Evolutionary conservation across 345 rosid species (phyloP).

Genomic region (Citrus mangshanensis): DNA sequence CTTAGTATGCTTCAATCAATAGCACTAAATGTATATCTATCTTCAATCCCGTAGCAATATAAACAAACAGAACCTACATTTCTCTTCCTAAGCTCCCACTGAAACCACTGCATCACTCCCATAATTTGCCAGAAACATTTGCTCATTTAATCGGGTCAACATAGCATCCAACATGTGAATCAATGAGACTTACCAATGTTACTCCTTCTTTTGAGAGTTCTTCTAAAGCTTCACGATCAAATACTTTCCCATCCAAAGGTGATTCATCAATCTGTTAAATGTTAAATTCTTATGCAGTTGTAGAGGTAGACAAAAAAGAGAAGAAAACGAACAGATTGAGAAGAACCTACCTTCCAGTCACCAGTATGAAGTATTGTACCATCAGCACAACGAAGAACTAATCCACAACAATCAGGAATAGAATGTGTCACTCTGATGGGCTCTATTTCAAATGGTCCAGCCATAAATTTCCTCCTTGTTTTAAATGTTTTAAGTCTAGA

Average conservation of each 20-base stretch:
- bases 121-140: neutral
- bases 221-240: conserved; percentile 83
- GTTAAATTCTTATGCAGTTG: conserved; percentile 24
- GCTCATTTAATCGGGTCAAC: neutral
- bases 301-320: conserved; percentile 12
- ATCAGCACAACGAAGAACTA: conserved; percentile 94
- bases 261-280: conserved; percentile 84
- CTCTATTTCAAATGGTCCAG: conserved; percentile 98
- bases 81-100: neutral
- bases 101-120: neutral
- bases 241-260: conserved; percentile 84
- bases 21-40: neutral
- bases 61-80: neutral
- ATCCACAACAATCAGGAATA: conserved; percentile 97
- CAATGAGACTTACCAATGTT: conserved; percentile 63
- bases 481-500: conserved; percentile 81
- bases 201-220: conserved; percentile 98
- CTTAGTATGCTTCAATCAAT: neutral
- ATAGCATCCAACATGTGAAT: conserved; percentile 5
- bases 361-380: conserved; percentile 98
- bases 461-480: conserved; percentile 67
- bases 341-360: conserved; percentile 84
- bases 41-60: neutral
- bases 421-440: conserved; percentile 95
- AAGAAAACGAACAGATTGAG: conserved; percentile 2